Evolutionary conservation across 768 basidiomycete genomes (phyloP), one percentile per base, ranked within the genome.

Genomic region (Tylopilus felleus): DNA sequence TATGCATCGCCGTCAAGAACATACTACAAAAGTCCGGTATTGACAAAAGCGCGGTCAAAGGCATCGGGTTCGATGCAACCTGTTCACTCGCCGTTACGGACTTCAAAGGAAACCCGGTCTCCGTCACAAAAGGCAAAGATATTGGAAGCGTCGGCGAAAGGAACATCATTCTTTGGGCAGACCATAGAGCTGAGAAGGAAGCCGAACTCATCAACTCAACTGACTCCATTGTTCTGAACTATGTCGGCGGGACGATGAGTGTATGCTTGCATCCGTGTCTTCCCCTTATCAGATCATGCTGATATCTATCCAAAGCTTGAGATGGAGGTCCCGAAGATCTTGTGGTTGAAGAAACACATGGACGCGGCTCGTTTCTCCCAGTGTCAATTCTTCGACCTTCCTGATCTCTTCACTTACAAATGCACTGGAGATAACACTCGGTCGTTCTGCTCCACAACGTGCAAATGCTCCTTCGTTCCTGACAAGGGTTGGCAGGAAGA

Each of bases 311-410:
- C 38, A 25, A 58, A 97, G 91, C 80, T 98, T 40, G 95, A 98
- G 72, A 98, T 98, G 97, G 96, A 98, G 72, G 84, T 98, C 41
- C 96, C 96, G 0, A 98, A 98, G 71, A 88, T 95, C 28, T 83
- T 98, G 27, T 98, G 97, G 97, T 80, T 98, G 40, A 98, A 95
- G 71, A 86, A 83, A 55, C 78, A 89, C 74, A 95, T 98, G 94
- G 65, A 79, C 2, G 66, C 82, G 0, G 73, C 79, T 12, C 77
- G 75, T 17, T 98, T 99, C 73, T 71, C 80, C 22, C 75, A 75
- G 50, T 90, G 87, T 72, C 87, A 91, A 62, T 90, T 90, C 75
- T 90, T 86, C 70, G 94, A 96, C 65, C 82, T 97, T 17, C 94
- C 94, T n/a, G 94, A 97, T 73, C 95, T 85, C 75, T 79, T 99